Evolutionary conservation across 1,139 yeast genomes (phyloP).

Genomic region (Zygosaccharomyces sapae): DNA sequence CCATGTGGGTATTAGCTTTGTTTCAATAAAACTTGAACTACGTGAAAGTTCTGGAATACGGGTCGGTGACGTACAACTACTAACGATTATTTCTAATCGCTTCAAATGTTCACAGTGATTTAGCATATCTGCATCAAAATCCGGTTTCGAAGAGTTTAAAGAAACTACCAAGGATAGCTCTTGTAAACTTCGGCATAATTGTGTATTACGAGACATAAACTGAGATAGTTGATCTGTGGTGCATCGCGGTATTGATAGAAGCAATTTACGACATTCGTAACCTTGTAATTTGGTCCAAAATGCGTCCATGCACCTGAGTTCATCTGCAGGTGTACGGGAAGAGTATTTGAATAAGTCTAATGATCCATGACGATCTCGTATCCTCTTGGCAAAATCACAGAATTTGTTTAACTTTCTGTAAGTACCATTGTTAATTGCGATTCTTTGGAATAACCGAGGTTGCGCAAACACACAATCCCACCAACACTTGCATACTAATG

Average conservation of each 20-base stretch:
- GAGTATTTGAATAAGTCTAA: conserved; percentile 20
- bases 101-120: conserved; percentile 18
- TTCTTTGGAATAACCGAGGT: conserved; percentile 22
- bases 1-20: conserved; percentile 7
- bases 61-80: conserved; percentile 20
- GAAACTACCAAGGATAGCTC: conserved; percentile 24
- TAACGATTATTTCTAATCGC: conserved; percentile 24
- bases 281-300: conserved; percentile 17
- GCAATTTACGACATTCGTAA: conserved; percentile 14
- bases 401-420: conserved; percentile 18
- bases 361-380: conserved; percentile 2
- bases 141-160: conserved; percentile 22
- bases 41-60: conserved; percentile 6
- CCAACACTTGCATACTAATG: conserved; percentile 27
- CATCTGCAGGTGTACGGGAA: conserved; percentile 24
- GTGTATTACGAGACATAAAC: conserved; percentile 11
- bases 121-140: conserved; percentile 20
- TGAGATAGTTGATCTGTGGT: conserved; percentile 21
- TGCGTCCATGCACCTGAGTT: conserved; percentile 18
- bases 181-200: conserved; percentile 10
- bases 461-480: conserved; percentile 16
- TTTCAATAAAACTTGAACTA: conserved; percentile 10
- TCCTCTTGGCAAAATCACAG: conserved; percentile 3
- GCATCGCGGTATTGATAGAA: conserved; percentile 23
- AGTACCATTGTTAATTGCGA: conserved; percentile 18